Evolutionary conservation across 352 stramenopile genomes (phyloP), one percentile per base, ranked within the genome.

Genomic region (Globisporangium viniferum): DNA sequence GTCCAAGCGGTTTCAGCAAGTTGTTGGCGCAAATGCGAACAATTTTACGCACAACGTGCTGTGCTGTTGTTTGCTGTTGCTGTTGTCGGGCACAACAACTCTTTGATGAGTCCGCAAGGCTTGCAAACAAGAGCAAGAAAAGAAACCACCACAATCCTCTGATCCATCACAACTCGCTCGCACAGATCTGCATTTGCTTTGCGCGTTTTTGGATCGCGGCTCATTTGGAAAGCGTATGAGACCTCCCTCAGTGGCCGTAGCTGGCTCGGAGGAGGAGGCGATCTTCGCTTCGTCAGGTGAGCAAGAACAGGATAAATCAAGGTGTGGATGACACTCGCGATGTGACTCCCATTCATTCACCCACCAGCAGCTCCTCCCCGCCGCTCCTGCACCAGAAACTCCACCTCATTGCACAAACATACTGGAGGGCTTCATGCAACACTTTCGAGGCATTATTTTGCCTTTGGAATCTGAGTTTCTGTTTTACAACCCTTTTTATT

Each of bases 341-440:
- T 62, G 29, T 22, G 9, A 7, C 6, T 29, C 18, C 29, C 18
- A 15, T 27, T 20, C 22, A n/a, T 3, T 14, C 41, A 49, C 15
- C 15, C 41, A n/a, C 15, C 41, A 49, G 41, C 18, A 10, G 18
- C 54, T 18, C 55, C 35, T 60, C 55, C 31, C 24, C n/a, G n/a
- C 9, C 8, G 15, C 36, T 51, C 39, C 22, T 29, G 31, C 44
- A 57, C 59, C 44, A 57, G 41, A 65, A 65, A 57, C 59, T 58
- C 44, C 24, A 46, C 29, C 59, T 65, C 59, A 53, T 65, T 65
- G 9, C 44, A 56, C 59, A 65, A 65, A 58, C 44, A 48, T 48
- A 14, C 2, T n/a, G 24, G 24, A 51, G 31, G 31, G 31, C 24
- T 58, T 58, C 15, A 35, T 29, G 27, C 51, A 22, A 59, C 14